Evolutionary conservation across 495 filamentous ascomycete species (phyloP), one percentile per base, ranked within the genome.

Genomic region (Barbatosphaeria neglecta): DNA sequence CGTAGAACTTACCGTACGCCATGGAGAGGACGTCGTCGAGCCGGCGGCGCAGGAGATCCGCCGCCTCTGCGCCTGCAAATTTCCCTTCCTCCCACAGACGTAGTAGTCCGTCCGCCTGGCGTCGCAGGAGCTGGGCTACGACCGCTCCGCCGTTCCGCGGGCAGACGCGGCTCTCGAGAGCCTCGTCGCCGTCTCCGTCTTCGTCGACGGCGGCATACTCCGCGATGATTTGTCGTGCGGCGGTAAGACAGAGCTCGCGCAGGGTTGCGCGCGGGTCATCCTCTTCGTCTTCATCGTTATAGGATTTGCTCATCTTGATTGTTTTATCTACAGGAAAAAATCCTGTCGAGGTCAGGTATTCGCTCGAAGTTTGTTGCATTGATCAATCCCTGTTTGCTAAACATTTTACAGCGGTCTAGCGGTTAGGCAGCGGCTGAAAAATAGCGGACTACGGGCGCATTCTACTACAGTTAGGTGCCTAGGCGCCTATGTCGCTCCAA

Each of bases 1-100:
- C 76, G 54, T 85, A 84, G 56, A 94, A 73, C 49, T 85, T 84
- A 20, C 64, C 53, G 28, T 72, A 73, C 2, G 77, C 63, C 33
- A 67, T 49, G 0, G 56, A 47, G 3, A 66, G 48, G 10, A 77
- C 40, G 46, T 74, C 70, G 40, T 72, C 64, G 20, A 75, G 51
- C 40, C 73, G 59, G 43, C 55, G 44, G n/a, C 53, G 54, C 5
- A 61, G 42, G 13, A 57, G 45, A 19, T 53, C 19, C 7, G 16
- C 13, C 40, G 44, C 39, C 39, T 22, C 15, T 20, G 6, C 16
- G 16, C 16, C 43, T 17, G 6, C 43, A 18, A 15, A 22, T 10
- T 9, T n/a, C 22, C 23, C 22, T 16, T 20, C 16, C 37, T 45
- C 22, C 11, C 28, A 6, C 15, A 13, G 28, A 15, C 6, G 28